These are phyloP conservation scores for Tubosaeta sp. DNA, from an alignment of 768 basidiomycete species.

Conservation along the genomic window DNA sequence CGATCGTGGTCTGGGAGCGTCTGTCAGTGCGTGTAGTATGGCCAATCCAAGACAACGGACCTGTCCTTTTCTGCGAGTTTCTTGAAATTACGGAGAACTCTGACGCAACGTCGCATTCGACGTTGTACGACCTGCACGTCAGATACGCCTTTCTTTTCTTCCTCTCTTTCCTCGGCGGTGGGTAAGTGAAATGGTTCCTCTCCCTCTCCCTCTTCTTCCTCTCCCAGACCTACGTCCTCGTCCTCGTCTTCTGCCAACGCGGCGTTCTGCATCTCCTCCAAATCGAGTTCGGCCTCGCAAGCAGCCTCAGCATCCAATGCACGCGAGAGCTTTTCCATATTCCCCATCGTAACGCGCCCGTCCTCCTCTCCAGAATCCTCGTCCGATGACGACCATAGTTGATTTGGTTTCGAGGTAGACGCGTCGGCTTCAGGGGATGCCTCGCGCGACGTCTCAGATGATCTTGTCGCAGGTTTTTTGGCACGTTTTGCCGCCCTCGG, in stretches of 20 bases:
- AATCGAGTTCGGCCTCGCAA: conserved; percentile 65
- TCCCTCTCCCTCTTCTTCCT: conserved; percentile 26
- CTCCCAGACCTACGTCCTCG: conserved; percentile 40
- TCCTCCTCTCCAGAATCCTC: conserved; percentile 45
- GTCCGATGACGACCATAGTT: conserved; percentile 37
- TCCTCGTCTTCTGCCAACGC: conserved; percentile 46
- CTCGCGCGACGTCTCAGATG: conserved; percentile 35
- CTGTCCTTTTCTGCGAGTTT: conserved; percentile 61
- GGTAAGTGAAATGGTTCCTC: conserved; percentile 58
- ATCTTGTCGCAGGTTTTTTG: conserved; percentile 23
- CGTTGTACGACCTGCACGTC: conserved; percentile 74
- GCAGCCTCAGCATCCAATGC: conserved; percentile 67
- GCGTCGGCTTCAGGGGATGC: conserved; percentile 41
- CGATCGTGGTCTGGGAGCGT: conserved; percentile 62
- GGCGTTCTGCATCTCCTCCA: conserved; percentile 59
- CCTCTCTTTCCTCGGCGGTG: conserved; percentile 65
- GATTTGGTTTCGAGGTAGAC: conserved; percentile 12
- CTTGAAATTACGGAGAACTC: conserved; percentile 69
- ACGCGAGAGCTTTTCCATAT: conserved; percentile 78
- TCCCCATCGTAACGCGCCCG: conserved; percentile 65
- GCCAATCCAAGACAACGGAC: conserved; percentile 26
- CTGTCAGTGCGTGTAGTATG: conserved; percentile 5
- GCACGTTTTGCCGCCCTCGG: conserved; percentile 34
- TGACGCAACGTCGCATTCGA: conserved; percentile 74
- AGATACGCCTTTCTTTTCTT: conserved; percentile 64